Conservation (phyloP, 805 yeast genomes). For the Hanseniaspora vineae region DNA sequence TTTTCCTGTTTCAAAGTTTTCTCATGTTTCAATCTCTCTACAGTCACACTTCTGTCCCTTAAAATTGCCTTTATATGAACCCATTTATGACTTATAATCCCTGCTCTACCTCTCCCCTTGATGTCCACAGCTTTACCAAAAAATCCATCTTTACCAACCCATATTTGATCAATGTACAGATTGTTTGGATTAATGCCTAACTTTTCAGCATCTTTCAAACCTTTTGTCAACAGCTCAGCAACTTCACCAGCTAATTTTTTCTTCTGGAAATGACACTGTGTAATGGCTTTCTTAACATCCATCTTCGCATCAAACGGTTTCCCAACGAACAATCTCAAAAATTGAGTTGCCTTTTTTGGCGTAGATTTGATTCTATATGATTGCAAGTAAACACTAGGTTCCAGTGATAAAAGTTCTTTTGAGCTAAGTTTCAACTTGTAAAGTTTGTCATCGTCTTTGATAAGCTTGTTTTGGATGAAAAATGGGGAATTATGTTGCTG, state of each 20-base stretch:
- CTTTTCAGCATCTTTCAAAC: slow-evolving; percentile 52
- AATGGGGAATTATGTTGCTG: slow-evolving; percentile 46
- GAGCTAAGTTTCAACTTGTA: slow-evolving; percentile 46
- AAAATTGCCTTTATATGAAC: slow-evolving; percentile 73
- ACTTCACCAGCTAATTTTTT: slow-evolving; percentile 72
- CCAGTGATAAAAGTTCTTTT: slow-evolving; percentile 64
- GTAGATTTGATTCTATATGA: slow-evolving; percentile 80
- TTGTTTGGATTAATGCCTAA: slow-evolving; percentile 47
- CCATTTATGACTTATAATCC: slow-evolving; percentile 61
- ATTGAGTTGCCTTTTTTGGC: slow-evolving; percentile 73
- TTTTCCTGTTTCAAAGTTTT: slow-evolving; percentile 32
- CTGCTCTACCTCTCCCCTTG: slow-evolving; percentile 86
- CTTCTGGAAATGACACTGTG: slow-evolving; percentile 80
- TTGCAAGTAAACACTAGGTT: slow-evolving; percentile 75
- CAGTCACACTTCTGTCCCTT: slow-evolving; percentile 48
- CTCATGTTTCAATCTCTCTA: slow-evolving; percentile 48
- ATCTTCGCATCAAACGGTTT: slow-evolving; percentile 4
- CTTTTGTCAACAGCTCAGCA: slow-evolving; percentile 60
- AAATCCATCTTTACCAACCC: slow-evolving; percentile 85
- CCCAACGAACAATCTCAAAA: slow-evolving; percentile 48
- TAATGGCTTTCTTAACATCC: slow-evolving; percentile 65
- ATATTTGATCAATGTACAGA: slow-evolving; percentile 63
- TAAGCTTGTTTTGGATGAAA: slow-evolving; percentile 46
- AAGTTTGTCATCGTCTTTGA: slow-evolving; percentile 25
- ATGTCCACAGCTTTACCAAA: slow-evolving; percentile 60